These are phyloP conservation scores for Chrysoporthe cubensis DNA, from an alignment of 2,329 filamentous ascomycete species.

Conservation along the genomic window DNA sequence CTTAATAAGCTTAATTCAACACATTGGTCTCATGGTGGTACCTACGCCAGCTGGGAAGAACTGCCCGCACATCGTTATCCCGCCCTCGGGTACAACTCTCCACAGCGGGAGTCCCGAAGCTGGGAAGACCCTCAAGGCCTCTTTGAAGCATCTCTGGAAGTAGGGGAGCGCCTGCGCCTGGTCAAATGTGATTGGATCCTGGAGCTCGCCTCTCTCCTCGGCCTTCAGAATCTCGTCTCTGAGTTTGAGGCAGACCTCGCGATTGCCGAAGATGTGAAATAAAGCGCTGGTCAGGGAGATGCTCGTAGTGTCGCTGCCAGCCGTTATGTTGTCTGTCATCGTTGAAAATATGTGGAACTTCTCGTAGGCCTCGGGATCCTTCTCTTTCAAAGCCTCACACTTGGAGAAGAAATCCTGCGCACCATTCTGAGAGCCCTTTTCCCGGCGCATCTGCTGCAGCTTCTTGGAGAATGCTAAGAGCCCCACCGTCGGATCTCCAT, in stretches of 20 bases:
- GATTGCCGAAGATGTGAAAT: constrained; percentile 64
- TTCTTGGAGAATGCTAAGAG: neutral
- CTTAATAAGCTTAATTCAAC: neutral
- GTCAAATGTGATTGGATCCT: constrained; percentile 11
- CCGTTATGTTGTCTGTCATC: constrained; percentile 31
- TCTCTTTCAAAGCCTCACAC: constrained; percentile 2
- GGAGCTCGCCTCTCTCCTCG: constrained; percentile 33
- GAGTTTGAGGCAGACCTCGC: constrained; percentile 50
- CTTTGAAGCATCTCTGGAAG: neutral
- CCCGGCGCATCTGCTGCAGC: constrained; percentile 1
- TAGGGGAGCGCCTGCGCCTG: constrained; percentile 7
- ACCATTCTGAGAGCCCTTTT: constrained; percentile 5
- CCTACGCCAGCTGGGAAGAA: constrained; percentile 11
- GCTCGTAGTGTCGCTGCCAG: constrained; percentile 67
- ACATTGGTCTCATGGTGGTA: neutral
- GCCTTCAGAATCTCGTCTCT: constrained; percentile 59
- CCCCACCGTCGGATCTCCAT: neutral
- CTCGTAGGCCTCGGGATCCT: neutral
- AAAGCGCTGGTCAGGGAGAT: constrained; percentile 64
- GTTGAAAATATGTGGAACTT: neutral
- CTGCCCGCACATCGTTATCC: neutral
- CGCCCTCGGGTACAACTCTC: constrained; percentile 10
- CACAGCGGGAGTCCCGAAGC: constrained; percentile 11
- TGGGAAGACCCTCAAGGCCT: constrained; percentile 7
- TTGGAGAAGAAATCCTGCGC: constrained; percentile 10